These are phyloP conservation scores for Parasitella parasitica DNA, from an alignment of 371 early-diverging fungal genomes.

Conservation along the genomic window DNA sequence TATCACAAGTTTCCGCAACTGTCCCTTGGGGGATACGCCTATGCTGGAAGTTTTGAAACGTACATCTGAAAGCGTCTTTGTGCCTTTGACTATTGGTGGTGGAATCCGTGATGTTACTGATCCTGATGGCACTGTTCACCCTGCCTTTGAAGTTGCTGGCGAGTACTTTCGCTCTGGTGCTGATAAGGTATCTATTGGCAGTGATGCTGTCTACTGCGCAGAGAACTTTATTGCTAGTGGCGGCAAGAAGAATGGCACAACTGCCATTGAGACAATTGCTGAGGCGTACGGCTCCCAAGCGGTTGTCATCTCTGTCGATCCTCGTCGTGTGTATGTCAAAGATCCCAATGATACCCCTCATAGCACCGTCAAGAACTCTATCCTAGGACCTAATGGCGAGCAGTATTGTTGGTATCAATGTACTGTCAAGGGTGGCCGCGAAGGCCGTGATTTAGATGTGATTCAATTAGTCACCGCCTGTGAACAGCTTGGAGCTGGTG, in stretches of 20 bases:
- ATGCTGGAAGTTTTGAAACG: constrained; percentile 91
- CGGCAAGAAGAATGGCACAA: constrained; percentile 53
- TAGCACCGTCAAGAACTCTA: constrained; percentile 66
- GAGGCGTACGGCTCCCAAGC: constrained; percentile 93
- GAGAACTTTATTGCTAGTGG: constrained; percentile 72
- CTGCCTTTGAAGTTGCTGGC: constrained; percentile 93
- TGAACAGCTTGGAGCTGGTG: constrained; percentile 92
- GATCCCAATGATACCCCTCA: constrained; percentile 78
- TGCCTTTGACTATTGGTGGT: constrained; percentile 97
- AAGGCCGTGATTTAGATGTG: constrained; percentile 93
- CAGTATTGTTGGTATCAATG: constrained; percentile 97
- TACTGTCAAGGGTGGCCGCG: constrained; percentile 96
- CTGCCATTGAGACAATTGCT: constrained; percentile 93
- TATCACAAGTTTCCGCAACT: constrained; percentile 95
- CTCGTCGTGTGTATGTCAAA: constrained; percentile 89
- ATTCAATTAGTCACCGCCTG: constrained; percentile 85
- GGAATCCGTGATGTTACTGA: constrained; percentile 93
- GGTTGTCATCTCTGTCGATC: constrained; percentile 98
- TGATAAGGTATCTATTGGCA: constrained; percentile 97
- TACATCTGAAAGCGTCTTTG: constrained; percentile 92
- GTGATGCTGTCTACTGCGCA: constrained; percentile 96
- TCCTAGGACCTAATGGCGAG: constrained; percentile 90
- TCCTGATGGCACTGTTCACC: constrained; percentile 74
- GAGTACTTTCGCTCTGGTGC: constrained; percentile 98
- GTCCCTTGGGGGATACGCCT: constrained; percentile 87